Conservation (phyloP, 2,329 filamentous ascomycete genomes). For the Thielaviopsis punctulata region DNA sequence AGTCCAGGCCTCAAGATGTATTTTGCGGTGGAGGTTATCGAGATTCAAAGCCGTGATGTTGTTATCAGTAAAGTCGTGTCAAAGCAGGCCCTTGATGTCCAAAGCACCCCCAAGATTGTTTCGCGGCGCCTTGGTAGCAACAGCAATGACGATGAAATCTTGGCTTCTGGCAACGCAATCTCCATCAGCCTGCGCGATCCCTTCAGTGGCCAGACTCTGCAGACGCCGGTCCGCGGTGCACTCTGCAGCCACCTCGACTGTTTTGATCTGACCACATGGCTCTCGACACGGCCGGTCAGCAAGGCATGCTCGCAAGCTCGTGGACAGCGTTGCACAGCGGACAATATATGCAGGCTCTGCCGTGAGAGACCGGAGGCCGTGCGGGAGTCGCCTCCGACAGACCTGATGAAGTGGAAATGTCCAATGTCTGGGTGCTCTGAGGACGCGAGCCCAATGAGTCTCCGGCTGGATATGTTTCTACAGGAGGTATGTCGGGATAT, state of each 20-base stretch:
- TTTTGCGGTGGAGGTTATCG: conserved; percentile 54
- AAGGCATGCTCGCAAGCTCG: conserved; percentile 17
- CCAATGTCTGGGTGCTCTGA: conserved; percentile 4
- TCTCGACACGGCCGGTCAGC: conserved; percentile 44
- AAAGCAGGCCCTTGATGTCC: conserved; percentile 23
- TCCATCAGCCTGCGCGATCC: conserved; percentile 50
- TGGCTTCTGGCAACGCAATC: conserved; percentile 35
- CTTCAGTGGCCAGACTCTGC: conserved; percentile 47
- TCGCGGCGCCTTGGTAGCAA: neutral
- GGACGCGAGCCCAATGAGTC: conserved; percentile 3
- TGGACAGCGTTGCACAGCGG: neutral
- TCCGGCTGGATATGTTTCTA: conserved; percentile 1
- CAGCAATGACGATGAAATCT: conserved; percentile 1
- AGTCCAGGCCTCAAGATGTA: conserved; percentile 15
- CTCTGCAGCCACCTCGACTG: conserved; percentile 67
- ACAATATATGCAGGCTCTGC: neutral
- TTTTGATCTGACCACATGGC: conserved; percentile 74
- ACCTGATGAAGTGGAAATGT: conserved; percentile 2
- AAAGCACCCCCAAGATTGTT: neutral
- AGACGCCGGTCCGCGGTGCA: conserved; percentile 52
- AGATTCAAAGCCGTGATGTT: conserved; percentile 31
- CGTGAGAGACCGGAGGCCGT: neutral
- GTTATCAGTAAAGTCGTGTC: conserved; percentile 24
- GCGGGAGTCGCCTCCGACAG: neutral
- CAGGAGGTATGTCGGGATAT: neutral